phyloP scores from a whole-genome alignment of 208 protist species.

The Wallacemonas sp. region DNA sequence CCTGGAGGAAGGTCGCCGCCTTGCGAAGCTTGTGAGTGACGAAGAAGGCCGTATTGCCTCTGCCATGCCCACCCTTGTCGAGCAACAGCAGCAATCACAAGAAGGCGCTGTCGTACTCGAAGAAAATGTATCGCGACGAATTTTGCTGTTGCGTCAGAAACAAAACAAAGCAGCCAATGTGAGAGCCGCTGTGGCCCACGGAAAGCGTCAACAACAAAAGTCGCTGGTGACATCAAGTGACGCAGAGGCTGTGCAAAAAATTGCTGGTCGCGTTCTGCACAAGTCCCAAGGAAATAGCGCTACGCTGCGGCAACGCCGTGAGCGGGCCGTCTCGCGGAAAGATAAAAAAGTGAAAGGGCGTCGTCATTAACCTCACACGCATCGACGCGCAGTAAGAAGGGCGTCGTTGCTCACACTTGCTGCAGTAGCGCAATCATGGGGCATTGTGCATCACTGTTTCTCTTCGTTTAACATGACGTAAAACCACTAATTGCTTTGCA shows the following conservation, averaged over 20 bases:
- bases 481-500: too few species aligned
- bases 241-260: conserved; percentile 37
- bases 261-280: conserved; percentile 43
- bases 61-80: conserved; percentile 24
- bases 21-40: conserved; percentile 59
- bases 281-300: conserved; percentile 23
- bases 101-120: conserved; percentile 60
- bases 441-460: too few species aligned
- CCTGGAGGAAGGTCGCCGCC: conserved; percentile 68
- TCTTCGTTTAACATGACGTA: too few species aligned
- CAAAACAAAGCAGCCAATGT: conserved; percentile 66
- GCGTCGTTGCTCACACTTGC: too few species aligned
- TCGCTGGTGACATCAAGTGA: conserved; percentile 27
- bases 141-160: conserved; percentile 68
- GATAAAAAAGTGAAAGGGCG: conserved; percentile 21
- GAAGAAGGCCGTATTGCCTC: conserved; percentile 48
- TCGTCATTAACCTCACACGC: conserved; percentile 11
- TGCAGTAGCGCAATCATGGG: too few species aligned
- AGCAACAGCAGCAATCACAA: conserved; percentile 15
- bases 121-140: conserved; percentile 65
- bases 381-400: too few species aligned
- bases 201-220: conserved; percentile 37
- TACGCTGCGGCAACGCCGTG: conserved; percentile 38
- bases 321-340: conserved; percentile 33
- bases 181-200: conserved; percentile 64